Evolutionary conservation across 345 rosid species (phyloP).

Genomic region (Eutrema yunnanense): DNA sequence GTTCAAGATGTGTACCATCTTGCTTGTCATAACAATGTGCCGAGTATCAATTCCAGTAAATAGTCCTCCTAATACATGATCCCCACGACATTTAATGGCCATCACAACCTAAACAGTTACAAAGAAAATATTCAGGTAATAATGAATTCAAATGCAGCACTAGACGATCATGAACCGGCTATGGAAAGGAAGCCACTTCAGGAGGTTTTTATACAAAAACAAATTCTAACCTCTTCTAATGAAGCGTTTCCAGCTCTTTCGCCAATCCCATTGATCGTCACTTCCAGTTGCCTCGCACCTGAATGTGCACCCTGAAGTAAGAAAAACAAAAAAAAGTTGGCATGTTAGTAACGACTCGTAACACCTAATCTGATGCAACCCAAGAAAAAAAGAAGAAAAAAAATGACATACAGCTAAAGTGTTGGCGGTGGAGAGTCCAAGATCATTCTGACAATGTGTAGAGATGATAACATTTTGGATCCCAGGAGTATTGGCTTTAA

Average conservation of each 20-base stretch:
- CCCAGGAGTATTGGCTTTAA: constrained; percentile 82
- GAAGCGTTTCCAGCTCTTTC: constrained; percentile 98
- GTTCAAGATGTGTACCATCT: constrained; percentile 51
- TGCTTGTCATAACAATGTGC: constrained; percentile 84
- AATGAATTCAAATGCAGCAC: background rate
- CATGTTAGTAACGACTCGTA: constrained; percentile 1
- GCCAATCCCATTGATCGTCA: constrained; percentile 91
- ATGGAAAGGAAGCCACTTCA: background rate
- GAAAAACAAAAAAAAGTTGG: background rate
- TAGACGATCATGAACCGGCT: background rate
- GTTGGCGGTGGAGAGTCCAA: constrained; percentile 97
- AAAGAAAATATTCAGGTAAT: background rate
- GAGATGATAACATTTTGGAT: constrained; percentile 73
- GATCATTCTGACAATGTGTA: constrained; percentile 97
- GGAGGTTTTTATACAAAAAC: background rate
- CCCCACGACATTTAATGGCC: constrained; percentile 86
- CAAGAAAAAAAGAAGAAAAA: background rate
- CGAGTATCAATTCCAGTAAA: constrained; percentile 65
- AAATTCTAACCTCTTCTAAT: constrained; percentile 64
- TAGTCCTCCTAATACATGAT: constrained; percentile 65
- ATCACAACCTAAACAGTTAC: constrained; percentile 56
- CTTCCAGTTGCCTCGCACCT: constrained; percentile 92
- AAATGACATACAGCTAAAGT: constrained; percentile 53
- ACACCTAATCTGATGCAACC: background rate
- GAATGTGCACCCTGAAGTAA: constrained; percentile 64